A percentile compares a stretch with the other conserved stretches of the same genome.
These are phyloP conservation scores for Polyporus arcularius DNA, from an alignment of 768 basidiomycete genomes.

Conservation along the genomic window DNA sequence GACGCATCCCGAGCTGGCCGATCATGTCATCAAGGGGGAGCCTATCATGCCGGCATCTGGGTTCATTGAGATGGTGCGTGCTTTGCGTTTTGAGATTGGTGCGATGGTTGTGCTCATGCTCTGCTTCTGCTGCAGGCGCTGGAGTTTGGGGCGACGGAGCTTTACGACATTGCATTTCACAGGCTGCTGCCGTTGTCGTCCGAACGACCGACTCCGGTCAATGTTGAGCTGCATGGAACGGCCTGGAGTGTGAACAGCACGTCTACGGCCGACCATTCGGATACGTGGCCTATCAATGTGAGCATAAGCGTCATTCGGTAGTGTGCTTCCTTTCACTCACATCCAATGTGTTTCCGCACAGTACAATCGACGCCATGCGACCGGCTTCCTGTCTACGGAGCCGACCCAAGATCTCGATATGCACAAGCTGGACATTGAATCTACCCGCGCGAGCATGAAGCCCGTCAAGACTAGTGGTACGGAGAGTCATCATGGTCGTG, in stretches of 20 bases:
- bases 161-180: conserved; percentile 29
- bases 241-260: conserved; percentile 33
- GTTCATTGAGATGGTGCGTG: conserved; percentile 40
- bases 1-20: conserved; percentile 42
- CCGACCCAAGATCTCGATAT: no score
- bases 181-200: conserved; percentile 29
- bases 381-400: conserved; percentile 1
- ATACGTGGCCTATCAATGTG: conserved; percentile 11
- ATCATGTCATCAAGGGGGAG: conserved; percentile 48
- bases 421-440: no score
- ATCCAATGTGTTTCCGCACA: conserved; percentile 8
- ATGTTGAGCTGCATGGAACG: conserved; percentile 22
- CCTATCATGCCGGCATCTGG: conserved; percentile 50
- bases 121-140: conserved; percentile 30
- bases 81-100: neutral
- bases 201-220: conserved; percentile 22
- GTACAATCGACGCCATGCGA: conserved; percentile 17
- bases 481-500: no score
- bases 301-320: neutral
- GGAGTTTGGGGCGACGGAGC: conserved; percentile 36
- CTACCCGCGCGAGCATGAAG: no score
- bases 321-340: conserved; percentile 28
- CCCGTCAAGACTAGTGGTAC: no score
- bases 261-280: conserved; percentile 14
- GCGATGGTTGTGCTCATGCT: conserved; percentile 15